Evolutionary conservation across 306 rosid species (phyloP), one percentile per base, ranked within the genome.

Genomic region (Ceratonia siliqua): DNA sequence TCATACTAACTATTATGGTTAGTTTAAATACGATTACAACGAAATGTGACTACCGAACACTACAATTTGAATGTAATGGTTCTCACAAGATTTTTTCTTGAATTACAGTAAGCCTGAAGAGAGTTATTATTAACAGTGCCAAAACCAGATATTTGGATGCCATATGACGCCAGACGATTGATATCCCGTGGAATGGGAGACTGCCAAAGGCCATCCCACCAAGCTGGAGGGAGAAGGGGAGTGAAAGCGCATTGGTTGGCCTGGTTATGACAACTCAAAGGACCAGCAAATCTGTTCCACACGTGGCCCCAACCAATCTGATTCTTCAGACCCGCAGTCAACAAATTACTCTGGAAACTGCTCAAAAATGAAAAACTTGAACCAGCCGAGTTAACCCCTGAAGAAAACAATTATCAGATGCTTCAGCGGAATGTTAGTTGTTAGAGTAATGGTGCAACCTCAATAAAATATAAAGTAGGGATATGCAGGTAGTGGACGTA

Each of bases 261-360:
- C 82, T 94, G 98, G 68, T 75, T 75, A 33, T n/a, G 83, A 73
- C 97, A 94, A 80, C 98, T 87, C 43, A 94, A 82, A 5, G 92
- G 86, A 49, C 98, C 98, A 2, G 94, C 91, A 76, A 82, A 94
- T 80, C 98, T 83, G 89, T 91, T 94, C 98, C 98, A 94, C 7
- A 86, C 94, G 79, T 94, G 98, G 28, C 98, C 98, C 98, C 98
- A 94, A 46, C 98, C 98, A 42, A 91, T 78, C 78, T 94, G 98
- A 62, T 88, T 85, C 85, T 85, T 89, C 25, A 94, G 75, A 63
- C 98, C 98, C 1, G 87, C 89, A 20, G 74, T 80, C 79, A 94
- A 79, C 76, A 91, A 73, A 70, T 88, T 89, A 68, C 96, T 56
- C 43, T 94, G 98, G 84, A 89, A 91, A 79, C 97, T 94, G 86